Conservation (phyloP, 2,329 filamentous ascomycete genomes). For the Bipolaris sorokiniana region DNA sequence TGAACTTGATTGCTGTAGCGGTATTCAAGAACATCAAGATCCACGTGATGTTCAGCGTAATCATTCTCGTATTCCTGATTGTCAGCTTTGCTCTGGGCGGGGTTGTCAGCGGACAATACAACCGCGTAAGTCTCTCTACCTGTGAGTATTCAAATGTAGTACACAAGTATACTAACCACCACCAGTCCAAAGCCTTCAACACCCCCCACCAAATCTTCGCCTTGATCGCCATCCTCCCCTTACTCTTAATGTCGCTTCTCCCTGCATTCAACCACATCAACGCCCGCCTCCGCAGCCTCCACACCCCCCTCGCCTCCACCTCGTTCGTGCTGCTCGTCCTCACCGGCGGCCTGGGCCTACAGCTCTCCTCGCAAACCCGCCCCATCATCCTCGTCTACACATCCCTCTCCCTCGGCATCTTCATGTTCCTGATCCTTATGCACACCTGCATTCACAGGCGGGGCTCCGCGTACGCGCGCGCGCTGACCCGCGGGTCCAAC, state of each 20-base stretch:
- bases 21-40: conserved; percentile 50
- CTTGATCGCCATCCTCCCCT: conserved; percentile 55
- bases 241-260: conserved; percentile 34
- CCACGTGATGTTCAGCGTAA: conserved; percentile 51
- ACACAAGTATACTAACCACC: background rate
- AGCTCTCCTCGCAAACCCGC: conserved; percentile 31
- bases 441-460: conserved; percentile 36
- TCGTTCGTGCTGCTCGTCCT: conserved; percentile 37
- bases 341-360: conserved; percentile 44
- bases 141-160: background rate
- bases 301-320: conserved; percentile 52
- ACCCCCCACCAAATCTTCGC: conserved; percentile 58
- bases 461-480: conserved; percentile 34
- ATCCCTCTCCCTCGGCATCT: conserved; percentile 32
- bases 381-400: conserved; percentile 39
- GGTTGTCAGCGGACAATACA: conserved; percentile 49
- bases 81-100: conserved; percentile 52
- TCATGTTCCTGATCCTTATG: conserved; percentile 29
- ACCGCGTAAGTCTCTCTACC: conserved; percentile 42
- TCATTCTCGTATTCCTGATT: conserved; percentile 48
- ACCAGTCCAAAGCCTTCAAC: conserved; percentile 51
- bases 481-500: conserved; percentile 12
- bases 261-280: conserved; percentile 40
- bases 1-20: conserved; percentile 46
- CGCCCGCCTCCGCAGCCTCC: conserved; percentile 49